A percentile compares a stretch with the other conserved stretches of the same genome.
Conservation (phyloP, 2,329 filamentous ascomycete species). For the Phaeosphaeriaceae sp. region DNA sequence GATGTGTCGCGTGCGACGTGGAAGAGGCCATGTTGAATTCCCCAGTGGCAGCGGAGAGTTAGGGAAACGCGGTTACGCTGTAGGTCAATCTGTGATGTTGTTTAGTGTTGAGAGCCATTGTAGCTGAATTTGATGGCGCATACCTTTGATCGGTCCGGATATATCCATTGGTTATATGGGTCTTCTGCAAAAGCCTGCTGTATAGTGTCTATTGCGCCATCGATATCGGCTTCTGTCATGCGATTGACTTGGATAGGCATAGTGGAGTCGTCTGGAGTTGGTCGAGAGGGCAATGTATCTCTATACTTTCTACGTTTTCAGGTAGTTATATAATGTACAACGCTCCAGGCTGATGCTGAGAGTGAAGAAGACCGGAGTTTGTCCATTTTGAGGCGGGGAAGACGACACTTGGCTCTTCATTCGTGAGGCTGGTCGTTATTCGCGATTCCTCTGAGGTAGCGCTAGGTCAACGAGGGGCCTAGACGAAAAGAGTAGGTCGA, state of each 20-base stretch:
- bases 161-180: constrained; percentile 71
- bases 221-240: constrained; percentile 65
- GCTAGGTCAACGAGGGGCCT: constrained; percentile 2
- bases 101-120: neutral
- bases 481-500: constrained; percentile 2
- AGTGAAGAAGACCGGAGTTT: neutral
- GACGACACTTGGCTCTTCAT: neutral
- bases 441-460: neutral
- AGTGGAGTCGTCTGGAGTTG: constrained; percentile 13
- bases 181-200: constrained; percentile 71
- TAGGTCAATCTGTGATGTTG: constrained; percentile 59
- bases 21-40: constrained; percentile 72
- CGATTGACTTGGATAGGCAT: constrained; percentile 62
- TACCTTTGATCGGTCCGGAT: constrained; percentile 63
- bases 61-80: constrained; percentile 68
- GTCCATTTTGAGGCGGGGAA: constrained; percentile 22
- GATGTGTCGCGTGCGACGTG: constrained; percentile 70
- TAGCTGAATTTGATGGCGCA: neutral
- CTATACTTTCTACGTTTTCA: neutral
- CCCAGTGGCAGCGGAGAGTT: constrained; percentile 71
- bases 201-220: constrained; percentile 68
- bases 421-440: constrained; percentile 7
- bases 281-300: neutral
- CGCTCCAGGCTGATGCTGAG: neutral
- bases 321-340: neutral